Base-by-base conservation (phyloP, 2,329 filamentous ascomycete species). In the Colletotrichum costaricense region DNA sequence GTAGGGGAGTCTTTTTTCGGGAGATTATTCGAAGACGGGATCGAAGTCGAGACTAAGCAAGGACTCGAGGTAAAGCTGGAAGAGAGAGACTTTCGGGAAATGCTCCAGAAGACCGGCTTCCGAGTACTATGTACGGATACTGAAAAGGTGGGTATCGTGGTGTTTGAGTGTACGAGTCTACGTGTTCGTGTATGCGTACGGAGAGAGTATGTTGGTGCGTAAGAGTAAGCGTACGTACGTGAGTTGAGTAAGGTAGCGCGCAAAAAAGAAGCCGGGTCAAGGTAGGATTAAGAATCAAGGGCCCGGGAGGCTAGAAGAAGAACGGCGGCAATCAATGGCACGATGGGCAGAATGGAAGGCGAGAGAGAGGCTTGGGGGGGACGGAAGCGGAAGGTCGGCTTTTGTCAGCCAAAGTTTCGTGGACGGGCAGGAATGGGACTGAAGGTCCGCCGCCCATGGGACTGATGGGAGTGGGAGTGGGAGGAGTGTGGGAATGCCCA, bases 101-200 rank as follows among this genome's bases (percentile, higher is more conserved):
- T 49, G 59, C 63, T 73, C 59, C 66, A 75, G 74, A 75, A 75
- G 74, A 73, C 74, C 74, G 69, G 74, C 74, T 75, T 75, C 73
- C 69, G 59, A 64, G 59, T 46, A 70, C 58, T 73, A 73, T 73
- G 24, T 73, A 57, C 46, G 67, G 57, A 28, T 26, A 22, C 38
- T 33, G 30, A 57, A 59, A 22, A 46, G 66, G 60, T 70, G 33
- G 67, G 54, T 70, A 64, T 70, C 70, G 70, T 49, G 42, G 46
- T 24, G 38, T 69, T 42, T 42, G 38, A 42, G 38, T 42, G 38
- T 42, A 42, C 38, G 67, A 49, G 33, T 57, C 33, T 59, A 35
- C 35, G 66, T 26, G 60, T 52, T 35, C 19, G 38, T 12, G 38
- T 58, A 38, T 46, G 54, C 33, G 63, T 56, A 56, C 59, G 67